Evolutionary conservation across 176 grass and related monocot species (phyloP).

Genomic region (Carex littledalei): DNA sequence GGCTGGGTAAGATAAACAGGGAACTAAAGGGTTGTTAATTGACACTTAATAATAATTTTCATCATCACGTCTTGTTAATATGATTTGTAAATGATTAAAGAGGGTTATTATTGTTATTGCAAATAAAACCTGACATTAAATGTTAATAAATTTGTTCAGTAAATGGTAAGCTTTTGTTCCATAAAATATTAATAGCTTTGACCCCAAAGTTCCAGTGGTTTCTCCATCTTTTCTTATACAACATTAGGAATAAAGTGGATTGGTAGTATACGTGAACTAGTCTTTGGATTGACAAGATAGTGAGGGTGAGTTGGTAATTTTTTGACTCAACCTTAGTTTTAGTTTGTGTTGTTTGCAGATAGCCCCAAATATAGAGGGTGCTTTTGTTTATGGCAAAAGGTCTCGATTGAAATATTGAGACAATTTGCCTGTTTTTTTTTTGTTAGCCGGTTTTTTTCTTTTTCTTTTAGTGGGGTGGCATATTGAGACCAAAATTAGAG

Average conservation of each 20-base stretch:
- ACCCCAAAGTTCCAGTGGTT: no score
- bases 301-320: background rate
- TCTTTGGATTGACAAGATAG: background rate
- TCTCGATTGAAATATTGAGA: background rate
- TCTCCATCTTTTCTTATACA: no score
- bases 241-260: background rate
- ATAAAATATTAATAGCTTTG: no score
- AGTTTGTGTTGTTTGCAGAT: background rate
- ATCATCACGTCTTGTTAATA: no score
- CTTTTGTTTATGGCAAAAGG: background rate
- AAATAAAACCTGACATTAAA: no score
- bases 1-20: conserved; percentile 44
- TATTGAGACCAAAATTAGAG: background rate
- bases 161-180: no score
- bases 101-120: no score
- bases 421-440: background rate
- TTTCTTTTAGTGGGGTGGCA: background rate
- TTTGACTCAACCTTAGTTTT: background rate
- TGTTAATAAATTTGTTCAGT: no score
- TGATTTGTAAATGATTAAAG: no score
- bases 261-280: background rate
- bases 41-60: background rate
- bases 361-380: background rate
- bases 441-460: background rate
- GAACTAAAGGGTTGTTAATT: background rate